A percentile compares a stretch with the other conserved stretches of the same genome.
Evolutionary conservation across 2,329 filamentous ascomycete genomes (phyloP).

Genomic region (Dothideomycetes sp.): DNA sequence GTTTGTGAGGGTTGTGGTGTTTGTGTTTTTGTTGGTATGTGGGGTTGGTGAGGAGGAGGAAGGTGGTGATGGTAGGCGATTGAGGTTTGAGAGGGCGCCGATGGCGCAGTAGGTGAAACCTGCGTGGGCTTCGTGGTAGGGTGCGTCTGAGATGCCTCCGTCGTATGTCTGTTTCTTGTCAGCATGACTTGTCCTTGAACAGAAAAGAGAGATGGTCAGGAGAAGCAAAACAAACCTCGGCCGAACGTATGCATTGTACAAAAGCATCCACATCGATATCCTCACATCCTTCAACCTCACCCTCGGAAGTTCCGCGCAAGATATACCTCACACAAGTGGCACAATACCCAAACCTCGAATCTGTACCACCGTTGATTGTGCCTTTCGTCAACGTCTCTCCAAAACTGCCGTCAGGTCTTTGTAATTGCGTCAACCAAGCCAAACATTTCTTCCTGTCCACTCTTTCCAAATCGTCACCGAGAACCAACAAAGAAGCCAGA

Average conservation of each 20-base stretch:
- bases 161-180: constrained; percentile 58
- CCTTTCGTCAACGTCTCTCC: constrained; percentile 64
- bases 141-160: constrained; percentile 70
- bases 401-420: constrained; percentile 81
- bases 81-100: constrained; percentile 66
- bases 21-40: constrained; percentile 5
- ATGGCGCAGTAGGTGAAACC: constrained; percentile 89
- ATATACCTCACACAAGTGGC: constrained; percentile 77
- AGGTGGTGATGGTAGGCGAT: constrained; percentile 39
- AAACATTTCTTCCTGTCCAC: constrained; percentile 62
- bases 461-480: constrained; percentile 51
- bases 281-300: constrained; percentile 46
- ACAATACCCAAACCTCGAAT: constrained; percentile 83
- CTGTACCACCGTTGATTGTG: constrained; percentile 64
- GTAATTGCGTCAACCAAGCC: constrained; percentile 64
- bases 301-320: constrained; percentile 54
- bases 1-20: constrained; percentile 20
- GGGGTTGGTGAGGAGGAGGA: constrained; percentile 2
- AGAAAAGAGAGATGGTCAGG: neutral
- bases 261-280: constrained; percentile 69
- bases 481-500: constrained; percentile 59
- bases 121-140: constrained; percentile 74
- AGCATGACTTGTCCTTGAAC: neutral
- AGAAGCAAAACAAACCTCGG: constrained; percentile 33
- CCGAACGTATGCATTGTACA: constrained; percentile 59